A percentile compares a stretch with the other conserved stretches of the same genome.
phyloP scores from a whole-genome alignment of 2,329 filamentous ascomycete genomes.

The Aspergillus aculeatus region DNA sequence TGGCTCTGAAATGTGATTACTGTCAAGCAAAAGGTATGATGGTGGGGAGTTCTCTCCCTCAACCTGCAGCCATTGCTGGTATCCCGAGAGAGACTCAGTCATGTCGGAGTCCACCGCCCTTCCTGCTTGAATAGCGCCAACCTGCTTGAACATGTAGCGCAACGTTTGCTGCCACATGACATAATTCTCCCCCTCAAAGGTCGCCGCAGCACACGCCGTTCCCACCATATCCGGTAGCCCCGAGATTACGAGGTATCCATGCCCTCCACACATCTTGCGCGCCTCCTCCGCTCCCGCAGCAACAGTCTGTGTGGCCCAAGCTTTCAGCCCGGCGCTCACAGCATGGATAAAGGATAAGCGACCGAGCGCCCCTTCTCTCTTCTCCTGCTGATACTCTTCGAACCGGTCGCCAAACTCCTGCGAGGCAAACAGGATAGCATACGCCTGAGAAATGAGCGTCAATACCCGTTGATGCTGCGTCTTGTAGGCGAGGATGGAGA shows the following conservation, averaged over 20 bases:
- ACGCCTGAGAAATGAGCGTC: slow-evolving; percentile 54
- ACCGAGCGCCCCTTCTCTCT: slow-evolving; percentile 50
- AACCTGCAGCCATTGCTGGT: too few species aligned
- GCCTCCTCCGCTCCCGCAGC: slow-evolving; percentile 57
- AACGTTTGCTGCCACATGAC: slow-evolving; percentile 57
- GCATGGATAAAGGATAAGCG: slow-evolving; percentile 53
- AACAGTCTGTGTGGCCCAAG: slow-evolving; percentile 53
- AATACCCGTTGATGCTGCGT: slow-evolving; percentile 56
- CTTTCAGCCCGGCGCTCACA: slow-evolving; percentile 55
- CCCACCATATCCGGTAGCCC: slow-evolving; percentile 53
- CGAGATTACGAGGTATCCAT: slow-evolving; percentile 54
- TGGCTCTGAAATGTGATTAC: too few species aligned
- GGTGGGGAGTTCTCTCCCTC: too few species aligned
- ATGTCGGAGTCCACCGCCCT: too few species aligned
- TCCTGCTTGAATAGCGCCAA: slow-evolving; percentile 17
- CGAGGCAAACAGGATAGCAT: slow-evolving; percentile 48
- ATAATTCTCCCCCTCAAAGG: slow-evolving; percentile 58
- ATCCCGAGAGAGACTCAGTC: too few species aligned
- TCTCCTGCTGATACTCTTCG: slow-evolving; percentile 44
- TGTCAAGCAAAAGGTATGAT: too few species aligned
- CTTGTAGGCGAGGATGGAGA: slow-evolving; percentile 54
- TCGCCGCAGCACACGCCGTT: slow-evolving; percentile 46
- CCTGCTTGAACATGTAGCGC: slow-evolving; percentile 51
- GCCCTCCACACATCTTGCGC: slow-evolving; percentile 53
- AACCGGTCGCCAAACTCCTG: slow-evolving; percentile 53